These are phyloP conservation scores for Solanum piurae DNA, from an alignment of 257 asterid species.

Conservation along the genomic window DNA sequence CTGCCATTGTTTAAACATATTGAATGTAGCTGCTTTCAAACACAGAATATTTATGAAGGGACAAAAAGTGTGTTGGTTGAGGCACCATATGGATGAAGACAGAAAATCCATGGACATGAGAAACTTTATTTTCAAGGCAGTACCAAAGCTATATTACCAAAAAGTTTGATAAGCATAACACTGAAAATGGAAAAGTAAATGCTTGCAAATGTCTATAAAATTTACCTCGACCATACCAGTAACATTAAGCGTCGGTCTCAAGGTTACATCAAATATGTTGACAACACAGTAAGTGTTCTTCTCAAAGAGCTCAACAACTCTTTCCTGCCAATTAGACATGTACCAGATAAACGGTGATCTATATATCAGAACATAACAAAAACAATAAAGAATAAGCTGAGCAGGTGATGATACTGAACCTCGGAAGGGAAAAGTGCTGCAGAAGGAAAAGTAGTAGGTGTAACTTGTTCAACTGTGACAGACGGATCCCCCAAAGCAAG, in stretches of 20 bases:
- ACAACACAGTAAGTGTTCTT: conserved; percentile 86
- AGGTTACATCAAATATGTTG: conserved; percentile 89
- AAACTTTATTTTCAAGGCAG: neutral
- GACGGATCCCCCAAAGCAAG: conserved; percentile 85
- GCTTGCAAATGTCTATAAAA: neutral
- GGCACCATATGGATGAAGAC: neutral
- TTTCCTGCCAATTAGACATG: conserved; percentile 67
- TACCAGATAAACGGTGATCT: conserved; percentile 35
- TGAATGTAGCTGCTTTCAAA: neutral
- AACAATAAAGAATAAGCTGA: neutral
- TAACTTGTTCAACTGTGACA: conserved; percentile 78
- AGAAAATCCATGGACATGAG: neutral
- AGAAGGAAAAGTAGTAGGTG: conserved; percentile 55
- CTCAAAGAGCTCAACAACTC: conserved; percentile 82
- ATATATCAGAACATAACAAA: neutral
- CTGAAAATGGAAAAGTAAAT: neutral
- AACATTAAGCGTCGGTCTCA: conserved; percentile 77
- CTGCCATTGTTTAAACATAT: conserved; percentile 21
- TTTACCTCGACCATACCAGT: conserved; percentile 88
- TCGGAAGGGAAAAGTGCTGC: conserved; percentile 76
- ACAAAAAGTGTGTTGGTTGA: neutral
- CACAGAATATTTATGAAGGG: neutral
- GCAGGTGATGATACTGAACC: conserved; percentile 27
- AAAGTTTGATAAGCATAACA: neutral
- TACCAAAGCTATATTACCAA: neutral